Percentiles rank a stretch among this genome's conserved stretches.
Evolutionary conservation across 2,329 filamentous ascomycete genomes (phyloP).

Genomic region (Furcasterigmium furcatum): DNA sequence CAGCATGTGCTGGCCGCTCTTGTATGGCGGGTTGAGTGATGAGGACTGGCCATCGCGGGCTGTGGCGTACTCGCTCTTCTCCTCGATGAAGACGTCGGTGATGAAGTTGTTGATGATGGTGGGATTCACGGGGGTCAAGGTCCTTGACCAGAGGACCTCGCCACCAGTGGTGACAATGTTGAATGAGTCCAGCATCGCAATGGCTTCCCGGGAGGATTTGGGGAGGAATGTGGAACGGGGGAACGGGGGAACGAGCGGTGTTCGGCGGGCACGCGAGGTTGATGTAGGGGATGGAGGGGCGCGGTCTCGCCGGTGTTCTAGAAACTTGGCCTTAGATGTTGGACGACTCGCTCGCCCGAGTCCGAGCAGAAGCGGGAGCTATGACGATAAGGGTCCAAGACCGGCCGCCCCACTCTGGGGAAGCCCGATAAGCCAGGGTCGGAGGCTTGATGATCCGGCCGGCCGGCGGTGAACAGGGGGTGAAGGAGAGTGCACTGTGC

Average conservation of each 20-base stretch:
- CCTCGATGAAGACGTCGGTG: conserved; percentile 95
- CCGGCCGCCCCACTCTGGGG: background rate
- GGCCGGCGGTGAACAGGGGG: too few relatives aligned
- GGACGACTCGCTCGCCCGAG: too few relatives aligned
- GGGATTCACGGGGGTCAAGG: conserved; percentile 75
- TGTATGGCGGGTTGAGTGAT: conserved; percentile 70
- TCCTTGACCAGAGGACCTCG: conserved; percentile 93
- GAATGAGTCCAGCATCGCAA: conserved; percentile 86
- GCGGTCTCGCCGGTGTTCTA: background rate
- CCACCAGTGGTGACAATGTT: conserved; percentile 95
- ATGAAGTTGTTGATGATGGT: conserved; percentile 93
- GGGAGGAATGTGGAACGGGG: background rate
- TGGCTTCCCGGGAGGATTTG: background rate
- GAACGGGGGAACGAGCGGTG: background rate
- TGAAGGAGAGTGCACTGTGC: too few relatives aligned
- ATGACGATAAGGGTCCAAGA: conserved; percentile 1
- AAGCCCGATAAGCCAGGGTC: background rate
- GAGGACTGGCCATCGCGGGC: conserved; percentile 58
- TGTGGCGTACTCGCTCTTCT: conserved; percentile 65
- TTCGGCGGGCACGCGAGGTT: background rate
- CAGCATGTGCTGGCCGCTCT: conserved; percentile 88
- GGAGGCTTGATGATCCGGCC: too few relatives aligned
- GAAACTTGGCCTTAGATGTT: background rate
- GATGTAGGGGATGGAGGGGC: background rate
- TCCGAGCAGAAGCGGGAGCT: background rate